These are phyloP conservation scores for Fusarium transvaalense DNA, from an alignment of 2,329 filamentous ascomycete species.

Conservation along the genomic window DNA sequence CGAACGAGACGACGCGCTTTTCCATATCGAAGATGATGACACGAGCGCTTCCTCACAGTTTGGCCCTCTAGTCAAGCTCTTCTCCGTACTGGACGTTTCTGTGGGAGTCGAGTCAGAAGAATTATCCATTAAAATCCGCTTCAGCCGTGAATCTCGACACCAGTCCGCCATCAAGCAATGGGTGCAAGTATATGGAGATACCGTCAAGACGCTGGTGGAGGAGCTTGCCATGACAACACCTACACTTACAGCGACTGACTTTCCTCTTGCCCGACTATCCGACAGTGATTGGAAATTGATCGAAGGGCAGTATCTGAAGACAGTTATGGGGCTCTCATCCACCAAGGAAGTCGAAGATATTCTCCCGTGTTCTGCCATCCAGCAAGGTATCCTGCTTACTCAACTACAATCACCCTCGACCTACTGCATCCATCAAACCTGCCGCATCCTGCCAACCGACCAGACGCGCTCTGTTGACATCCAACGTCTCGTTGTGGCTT, in stretches of 20 bases:
- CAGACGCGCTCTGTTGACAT: not conserved
- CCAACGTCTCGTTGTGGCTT: not conserved
- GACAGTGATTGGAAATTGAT: slow-evolving; percentile 6
- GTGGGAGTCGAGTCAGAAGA: not conserved
- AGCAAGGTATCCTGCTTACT: slow-evolving; percentile 3
- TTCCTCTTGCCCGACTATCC: slow-evolving; percentile 3
- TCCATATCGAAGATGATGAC: slow-evolving; percentile 7
- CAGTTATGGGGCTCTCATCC: slow-evolving; percentile 1
- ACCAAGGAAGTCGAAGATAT: slow-evolving; percentile 4
- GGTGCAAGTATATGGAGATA: not conserved
- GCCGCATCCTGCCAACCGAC: not conserved
- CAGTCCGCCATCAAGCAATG: slow-evolving; percentile 1
- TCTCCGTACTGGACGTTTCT: slow-evolving; percentile 5
- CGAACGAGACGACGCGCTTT: slow-evolving; percentile 1
- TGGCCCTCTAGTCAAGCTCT: slow-evolving; percentile 8
- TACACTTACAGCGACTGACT: slow-evolving; percentile 5
- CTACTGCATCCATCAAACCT: slow-evolving; percentile 6
- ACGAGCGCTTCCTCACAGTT: slow-evolving; percentile 4
- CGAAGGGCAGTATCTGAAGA: slow-evolving; percentile 5
- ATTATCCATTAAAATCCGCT: slow-evolving; percentile 6
- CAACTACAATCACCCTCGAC: slow-evolving; percentile 2
- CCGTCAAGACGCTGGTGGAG: not conserved
- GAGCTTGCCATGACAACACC: not conserved
- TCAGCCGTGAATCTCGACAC: slow-evolving; percentile 1
- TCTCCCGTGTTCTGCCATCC: slow-evolving; percentile 5